These are phyloP conservation scores for Fusarium sp. DNA, from an alignment of 2,329 filamentous ascomycete genomes.

Conservation along the genomic window DNA sequence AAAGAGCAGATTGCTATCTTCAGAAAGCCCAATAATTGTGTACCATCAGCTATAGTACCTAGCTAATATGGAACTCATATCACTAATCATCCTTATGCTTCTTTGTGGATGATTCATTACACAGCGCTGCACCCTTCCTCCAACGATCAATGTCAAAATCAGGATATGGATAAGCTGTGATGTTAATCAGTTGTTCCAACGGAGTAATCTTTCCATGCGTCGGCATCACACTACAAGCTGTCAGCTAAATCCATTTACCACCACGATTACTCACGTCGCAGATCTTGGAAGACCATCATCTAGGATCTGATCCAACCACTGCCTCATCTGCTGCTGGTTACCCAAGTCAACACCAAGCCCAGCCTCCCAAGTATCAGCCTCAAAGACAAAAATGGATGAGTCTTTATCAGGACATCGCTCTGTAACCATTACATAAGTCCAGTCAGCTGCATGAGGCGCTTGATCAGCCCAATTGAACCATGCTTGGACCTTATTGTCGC, in stretches of 20 bases:
- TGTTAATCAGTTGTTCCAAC: background rate
- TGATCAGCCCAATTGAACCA: slow-evolving; percentile 26
- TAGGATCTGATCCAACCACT: background rate
- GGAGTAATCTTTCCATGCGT: background rate
- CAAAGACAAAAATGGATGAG: background rate
- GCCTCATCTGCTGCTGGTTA: background rate
- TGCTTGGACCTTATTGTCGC: background rate
- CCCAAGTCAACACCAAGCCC: background rate
- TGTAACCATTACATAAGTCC: slow-evolving; percentile 20
- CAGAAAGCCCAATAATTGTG: rapidly evolving
- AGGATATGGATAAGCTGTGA: background rate
- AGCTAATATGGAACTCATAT: rapidly evolving
- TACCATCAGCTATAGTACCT: rapidly evolving
- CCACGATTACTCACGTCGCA: background rate
- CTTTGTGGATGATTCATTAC: background rate
- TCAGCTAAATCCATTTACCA: rapidly evolving
- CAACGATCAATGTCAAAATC: background rate
- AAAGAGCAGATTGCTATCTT: rapidly evolving
- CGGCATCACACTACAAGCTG: background rate
- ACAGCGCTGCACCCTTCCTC: background rate
- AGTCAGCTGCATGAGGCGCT: slow-evolving; percentile 11
- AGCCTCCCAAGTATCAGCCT: background rate
- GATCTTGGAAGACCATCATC: background rate
- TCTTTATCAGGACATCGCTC: background rate
- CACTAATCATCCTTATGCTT: background rate